phyloP scores from a whole-genome alignment of 305 asterid genomes.

The Rubia occidens region DNA sequence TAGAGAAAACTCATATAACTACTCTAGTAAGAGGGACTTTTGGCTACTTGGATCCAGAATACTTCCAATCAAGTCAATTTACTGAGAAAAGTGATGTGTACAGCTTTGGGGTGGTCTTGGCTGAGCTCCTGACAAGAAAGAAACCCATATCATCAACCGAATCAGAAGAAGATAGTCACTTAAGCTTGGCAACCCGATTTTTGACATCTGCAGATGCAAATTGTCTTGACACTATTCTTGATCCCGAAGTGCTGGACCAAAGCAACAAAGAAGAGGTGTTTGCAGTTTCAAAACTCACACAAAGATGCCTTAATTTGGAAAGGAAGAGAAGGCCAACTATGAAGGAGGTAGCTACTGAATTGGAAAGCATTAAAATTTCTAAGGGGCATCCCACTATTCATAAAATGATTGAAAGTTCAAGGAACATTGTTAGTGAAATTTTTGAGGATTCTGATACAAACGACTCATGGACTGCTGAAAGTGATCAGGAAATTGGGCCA shows the following conservation, averaged over 20 bases:
- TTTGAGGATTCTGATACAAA: background rate
- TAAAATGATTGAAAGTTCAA: background rate
- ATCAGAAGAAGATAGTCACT: conserved; percentile 7
- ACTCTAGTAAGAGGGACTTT: conserved; percentile 10
- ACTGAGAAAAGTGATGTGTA: conserved; percentile 16
- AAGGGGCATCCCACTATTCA: background rate
- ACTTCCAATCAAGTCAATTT: conserved; percentile 6
- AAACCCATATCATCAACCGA: conserved; percentile 1
- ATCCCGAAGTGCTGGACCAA: conserved; percentile 7
- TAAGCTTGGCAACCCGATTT: conserved; percentile 9
- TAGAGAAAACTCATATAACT: conserved; percentile 7
- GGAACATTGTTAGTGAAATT: background rate
- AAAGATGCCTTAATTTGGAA: conserved; percentile 12
- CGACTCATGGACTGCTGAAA: conserved; percentile 7
- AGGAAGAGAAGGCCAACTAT: conserved; percentile 18
- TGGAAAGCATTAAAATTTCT: conserved; percentile 6
- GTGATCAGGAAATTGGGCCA: background rate
- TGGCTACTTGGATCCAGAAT: conserved; percentile 12
- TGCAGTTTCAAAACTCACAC: conserved; percentile 12
- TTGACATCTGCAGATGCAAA: background rate
- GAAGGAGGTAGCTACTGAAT: conserved; percentile 16
- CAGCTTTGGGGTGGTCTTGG: conserved; percentile 17
- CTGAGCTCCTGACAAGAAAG: conserved; percentile 12
- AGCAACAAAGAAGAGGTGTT: conserved; percentile 11
- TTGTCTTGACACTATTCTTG: conserved; percentile 9